These are phyloP conservation scores for Diaporthe caulivora DNA, from an alignment of 2,329 filamentous ascomycete genomes.

Conservation along the genomic window DNA sequence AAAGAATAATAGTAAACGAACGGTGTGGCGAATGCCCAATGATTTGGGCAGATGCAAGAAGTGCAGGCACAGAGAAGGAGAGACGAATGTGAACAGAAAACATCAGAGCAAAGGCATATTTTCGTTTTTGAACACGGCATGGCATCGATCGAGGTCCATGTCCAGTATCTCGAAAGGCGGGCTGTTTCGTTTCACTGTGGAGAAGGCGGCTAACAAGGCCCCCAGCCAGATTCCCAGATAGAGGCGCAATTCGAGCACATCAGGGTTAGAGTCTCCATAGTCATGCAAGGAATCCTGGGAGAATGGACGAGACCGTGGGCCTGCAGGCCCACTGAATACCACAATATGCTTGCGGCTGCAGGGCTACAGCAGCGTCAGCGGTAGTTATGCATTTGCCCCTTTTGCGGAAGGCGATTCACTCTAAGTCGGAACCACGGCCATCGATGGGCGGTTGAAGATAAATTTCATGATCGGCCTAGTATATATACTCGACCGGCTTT, in stretches of 20 bases:
- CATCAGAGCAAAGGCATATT: background rate
- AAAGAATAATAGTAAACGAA: constrained; percentile 3
- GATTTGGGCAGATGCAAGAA: background rate
- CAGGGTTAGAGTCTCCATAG: background rate
- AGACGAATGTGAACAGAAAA: background rate
- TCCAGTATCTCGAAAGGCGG: constrained; percentile 20
- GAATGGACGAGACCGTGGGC: background rate
- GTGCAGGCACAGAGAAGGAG: background rate
- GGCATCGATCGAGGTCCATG: background rate
- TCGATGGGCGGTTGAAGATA: constrained; percentile 34
- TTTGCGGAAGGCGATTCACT: constrained; percentile 2
- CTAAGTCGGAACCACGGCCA: constrained; percentile 19
- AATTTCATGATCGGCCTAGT: constrained; percentile 7
- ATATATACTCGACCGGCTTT: too few species aligned
- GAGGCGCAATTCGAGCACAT: background rate
- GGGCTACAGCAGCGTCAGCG: background rate
- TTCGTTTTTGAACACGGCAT: background rate
- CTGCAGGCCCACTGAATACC: constrained; percentile 17
- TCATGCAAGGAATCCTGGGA: constrained; percentile 2
- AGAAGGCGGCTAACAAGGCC: background rate
- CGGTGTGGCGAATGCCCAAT: background rate
- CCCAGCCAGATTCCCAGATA: background rate
- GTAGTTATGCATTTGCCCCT: background rate
- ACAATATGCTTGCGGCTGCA: constrained; percentile 3
- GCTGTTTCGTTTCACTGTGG: constrained; percentile 35